These are phyloP conservation scores for Pythium coloratum DNA, from an alignment of 352 stramenopile genomes.

Conservation along the genomic window DNA sequence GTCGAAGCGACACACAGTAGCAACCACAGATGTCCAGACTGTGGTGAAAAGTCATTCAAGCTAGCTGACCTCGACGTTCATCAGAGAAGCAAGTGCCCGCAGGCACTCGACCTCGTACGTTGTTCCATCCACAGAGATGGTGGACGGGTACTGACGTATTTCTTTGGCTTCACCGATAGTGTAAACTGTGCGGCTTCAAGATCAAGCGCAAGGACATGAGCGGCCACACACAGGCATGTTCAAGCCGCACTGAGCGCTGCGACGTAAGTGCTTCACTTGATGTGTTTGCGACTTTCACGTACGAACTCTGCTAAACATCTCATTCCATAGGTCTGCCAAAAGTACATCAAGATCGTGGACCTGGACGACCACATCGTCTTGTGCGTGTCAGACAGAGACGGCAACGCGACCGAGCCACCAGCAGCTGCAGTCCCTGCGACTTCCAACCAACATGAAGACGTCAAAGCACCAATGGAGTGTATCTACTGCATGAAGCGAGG, in stretches of 20 bases:
- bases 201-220: conserved; percentile 47
- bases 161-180: too few relatives aligned
- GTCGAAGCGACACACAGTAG: conserved; percentile 24
- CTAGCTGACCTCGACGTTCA: conserved; percentile 27
- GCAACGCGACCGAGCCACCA: neutral
- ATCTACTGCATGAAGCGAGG: conserved; percentile 42
- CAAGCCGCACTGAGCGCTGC: conserved; percentile 54
- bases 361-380: conserved; percentile 27
- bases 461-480: conserved; percentile 29
- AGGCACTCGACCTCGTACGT: conserved; percentile 32
- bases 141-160: too few relatives aligned
- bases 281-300: neutral
- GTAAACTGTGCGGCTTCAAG: conserved; percentile 45
- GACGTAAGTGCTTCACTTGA: conserved; percentile 31
- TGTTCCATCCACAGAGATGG: neutral
- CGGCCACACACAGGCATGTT: conserved; percentile 40
- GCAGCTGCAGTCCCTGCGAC: neutral
- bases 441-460: conserved; percentile 15
- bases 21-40: conserved; percentile 32
- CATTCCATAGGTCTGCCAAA: conserved; percentile 36
- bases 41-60: conserved; percentile 31
- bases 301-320: neutral
- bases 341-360: conserved; percentile 48
- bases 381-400: conserved; percentile 15
- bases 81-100: conserved; percentile 22